Percentiles rank a stretch among this genome's conserved stretches.
phyloP scores from a whole-genome alignment of 2,329 filamentous ascomycete species.

The Claviceps maximensis region DNA sequence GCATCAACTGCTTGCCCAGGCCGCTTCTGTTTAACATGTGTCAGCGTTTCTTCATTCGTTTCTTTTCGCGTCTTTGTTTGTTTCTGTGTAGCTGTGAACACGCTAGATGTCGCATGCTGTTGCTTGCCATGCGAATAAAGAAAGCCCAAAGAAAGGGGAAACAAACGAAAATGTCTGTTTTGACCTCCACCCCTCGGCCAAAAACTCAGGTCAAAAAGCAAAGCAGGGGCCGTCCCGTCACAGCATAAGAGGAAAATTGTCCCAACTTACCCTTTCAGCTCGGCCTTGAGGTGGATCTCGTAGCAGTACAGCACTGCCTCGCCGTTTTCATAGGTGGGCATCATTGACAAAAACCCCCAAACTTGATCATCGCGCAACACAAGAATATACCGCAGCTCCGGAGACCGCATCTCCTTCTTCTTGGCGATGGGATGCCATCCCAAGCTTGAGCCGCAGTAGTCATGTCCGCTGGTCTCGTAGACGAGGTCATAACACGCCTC shows the following conservation, averaged over 20 bases:
- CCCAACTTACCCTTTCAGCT: slow-evolving; percentile 37
- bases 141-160: too few relatives aligned
- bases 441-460: slow-evolving; percentile 48
- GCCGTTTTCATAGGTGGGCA: slow-evolving; percentile 57
- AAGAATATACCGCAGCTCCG: slow-evolving; percentile 55
- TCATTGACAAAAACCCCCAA: slow-evolving; percentile 50
- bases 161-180: too few relatives aligned
- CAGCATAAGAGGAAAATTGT: too few relatives aligned
- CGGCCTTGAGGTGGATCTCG: slow-evolving; percentile 54
- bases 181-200: too few relatives aligned
- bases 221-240: too few relatives aligned
- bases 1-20: slow-evolving; percentile 47
- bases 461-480: slow-evolving; percentile 46
- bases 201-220: too few relatives aligned
- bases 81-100: too few relatives aligned
- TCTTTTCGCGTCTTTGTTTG: too few relatives aligned
- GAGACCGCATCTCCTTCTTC: slow-evolving; percentile 52
- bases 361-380: slow-evolving; percentile 29
- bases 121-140: too few relatives aligned
- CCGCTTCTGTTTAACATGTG: slow-evolving; percentile 34
- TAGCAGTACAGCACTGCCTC: slow-evolving; percentile 63
- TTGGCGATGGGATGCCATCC: slow-evolving; percentile 54
- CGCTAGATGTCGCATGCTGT: too few relatives aligned
- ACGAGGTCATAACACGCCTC: slow-evolving; percentile 43
- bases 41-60: too few relatives aligned